Conservation (phyloP, 2,329 filamentous ascomycete genomes). For the Monosporascus sp. region DNA sequence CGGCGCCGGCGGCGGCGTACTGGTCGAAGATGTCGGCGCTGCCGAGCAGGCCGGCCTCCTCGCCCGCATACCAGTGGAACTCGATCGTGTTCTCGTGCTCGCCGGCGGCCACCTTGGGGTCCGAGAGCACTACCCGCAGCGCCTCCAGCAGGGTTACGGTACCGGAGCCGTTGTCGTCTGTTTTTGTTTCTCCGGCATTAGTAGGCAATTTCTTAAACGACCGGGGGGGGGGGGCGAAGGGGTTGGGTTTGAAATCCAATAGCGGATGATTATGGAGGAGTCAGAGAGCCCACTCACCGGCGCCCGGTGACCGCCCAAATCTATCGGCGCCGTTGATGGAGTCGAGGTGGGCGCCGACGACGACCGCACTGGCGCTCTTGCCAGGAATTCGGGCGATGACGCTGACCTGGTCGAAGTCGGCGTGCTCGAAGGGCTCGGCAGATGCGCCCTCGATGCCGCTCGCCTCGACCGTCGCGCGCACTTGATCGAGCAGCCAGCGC, state of each 20-base stretch:
- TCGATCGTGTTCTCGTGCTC: constrained; percentile 77
- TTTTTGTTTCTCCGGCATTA: constrained; percentile 46
- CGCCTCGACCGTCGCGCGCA: constrained; percentile 51
- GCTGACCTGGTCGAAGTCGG: constrained; percentile 73
- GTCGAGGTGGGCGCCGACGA: constrained; percentile 85
- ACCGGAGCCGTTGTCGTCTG: constrained; percentile 87
- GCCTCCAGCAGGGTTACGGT: constrained; percentile 89
- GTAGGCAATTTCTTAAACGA: neutral
- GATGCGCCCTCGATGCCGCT: constrained; percentile 58
- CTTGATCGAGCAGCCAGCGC: constrained; percentile 66
- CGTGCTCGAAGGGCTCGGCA: constrained; percentile 65
- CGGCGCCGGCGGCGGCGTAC: constrained; percentile 24
- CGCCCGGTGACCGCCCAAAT: constrained; percentile 57
- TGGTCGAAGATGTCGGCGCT: constrained; percentile 47
- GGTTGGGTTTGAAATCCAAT: neutral
- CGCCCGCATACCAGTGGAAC: constrained; percentile 81
- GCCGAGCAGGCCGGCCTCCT: constrained; percentile 67
- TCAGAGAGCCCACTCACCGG: neutral
- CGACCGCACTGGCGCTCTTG: constrained; percentile 70
- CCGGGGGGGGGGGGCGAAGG: neutral
- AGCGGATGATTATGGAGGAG: too few relatives aligned
- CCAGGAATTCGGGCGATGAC: constrained; percentile 86
- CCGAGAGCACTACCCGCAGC: constrained; percentile 68
- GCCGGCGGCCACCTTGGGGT: constrained; percentile 61
- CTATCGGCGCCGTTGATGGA: constrained; percentile 85